phyloP scores from a whole-genome alignment of 345 rosid genomes.

The Citrus mangshanensis region DNA sequence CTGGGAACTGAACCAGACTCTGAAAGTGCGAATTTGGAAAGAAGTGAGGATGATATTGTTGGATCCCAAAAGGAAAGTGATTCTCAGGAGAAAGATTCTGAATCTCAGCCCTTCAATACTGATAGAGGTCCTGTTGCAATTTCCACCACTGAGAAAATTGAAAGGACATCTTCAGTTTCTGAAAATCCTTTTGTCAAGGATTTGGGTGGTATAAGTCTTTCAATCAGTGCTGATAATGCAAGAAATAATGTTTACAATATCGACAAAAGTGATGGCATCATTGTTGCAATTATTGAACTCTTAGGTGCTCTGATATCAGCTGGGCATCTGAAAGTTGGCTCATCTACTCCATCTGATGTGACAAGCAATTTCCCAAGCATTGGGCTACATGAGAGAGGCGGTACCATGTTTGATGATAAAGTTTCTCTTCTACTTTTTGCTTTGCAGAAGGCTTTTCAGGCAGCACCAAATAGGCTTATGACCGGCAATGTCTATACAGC shows the following conservation, averaged over 20 bases:
- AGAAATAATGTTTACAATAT: conserved; percentile 91
- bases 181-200: conserved; percentile 51
- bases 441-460: conserved; percentile 86
- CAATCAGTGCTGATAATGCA: conserved; percentile 91
- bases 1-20: conserved; percentile 40
- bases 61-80: conserved; percentile 37
- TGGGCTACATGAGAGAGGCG: conserved; percentile 67
- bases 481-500: conserved; percentile 80
- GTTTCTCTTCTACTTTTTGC: conserved; percentile 90
- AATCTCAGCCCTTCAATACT: conserved; percentile 30
- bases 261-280: conserved; percentile 83
- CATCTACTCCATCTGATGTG: conserved; percentile 50
- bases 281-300: conserved; percentile 86
- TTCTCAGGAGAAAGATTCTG: conserved; percentile 35
- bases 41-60: conserved; percentile 39
- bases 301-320: conserved; percentile 77
- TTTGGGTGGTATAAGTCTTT: conserved; percentile 95
- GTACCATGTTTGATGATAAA: conserved; percentile 94
- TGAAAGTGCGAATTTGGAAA: conserved; percentile 26
- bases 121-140: conserved; percentile 31
- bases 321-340: conserved; percentile 74
- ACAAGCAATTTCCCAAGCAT: conserved; percentile 58
- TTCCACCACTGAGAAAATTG: conserved; percentile 40
- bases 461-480: conserved; percentile 92
- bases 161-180: conserved; percentile 58